These are phyloP conservation scores for Globisporangium carolinianum DNA, from an alignment of 352 stramenopile species.

Conservation along the genomic window DNA sequence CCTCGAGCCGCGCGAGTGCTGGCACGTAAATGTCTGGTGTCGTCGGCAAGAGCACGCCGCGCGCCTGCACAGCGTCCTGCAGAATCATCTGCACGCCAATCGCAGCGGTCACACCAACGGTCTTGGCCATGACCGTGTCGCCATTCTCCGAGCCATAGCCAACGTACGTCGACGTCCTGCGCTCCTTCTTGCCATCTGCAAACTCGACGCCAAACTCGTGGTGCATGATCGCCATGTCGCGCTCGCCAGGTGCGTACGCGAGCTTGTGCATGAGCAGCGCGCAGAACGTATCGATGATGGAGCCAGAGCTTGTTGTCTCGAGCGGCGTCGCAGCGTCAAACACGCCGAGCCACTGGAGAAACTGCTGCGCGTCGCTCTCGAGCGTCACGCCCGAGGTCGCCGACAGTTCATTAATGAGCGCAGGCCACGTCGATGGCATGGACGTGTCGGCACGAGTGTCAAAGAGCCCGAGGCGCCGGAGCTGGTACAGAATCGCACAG, in stretches of 20 bases:
- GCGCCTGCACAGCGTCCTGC: constrained; percentile 72
- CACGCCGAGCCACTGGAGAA: constrained; percentile 75
- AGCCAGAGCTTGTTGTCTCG: constrained; percentile 27
- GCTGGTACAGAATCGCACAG: constrained; percentile 86
- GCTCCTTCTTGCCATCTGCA: constrained; percentile 76
- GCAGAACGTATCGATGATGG: constrained; percentile 83
- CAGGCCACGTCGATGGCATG: constrained; percentile 68
- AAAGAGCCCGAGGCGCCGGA: constrained; percentile 89
- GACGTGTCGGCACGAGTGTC: constrained; percentile 46
- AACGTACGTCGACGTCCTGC: constrained; percentile 87
- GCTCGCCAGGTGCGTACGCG: constrained; percentile 83
- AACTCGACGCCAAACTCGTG: constrained; percentile 86
- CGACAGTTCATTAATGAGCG: constrained; percentile 67
- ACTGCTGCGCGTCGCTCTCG: constrained; percentile 47
- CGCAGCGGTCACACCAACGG: constrained; percentile 91
- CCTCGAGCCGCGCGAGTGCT: constrained; percentile 75
- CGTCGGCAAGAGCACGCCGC: constrained; percentile 87
- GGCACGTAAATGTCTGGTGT: constrained; percentile 88
- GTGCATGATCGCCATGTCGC: constrained; percentile 95
- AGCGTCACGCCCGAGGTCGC: constrained; percentile 26
- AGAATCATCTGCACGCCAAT: constrained; percentile 93
- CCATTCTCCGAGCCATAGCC: constrained; percentile 87
- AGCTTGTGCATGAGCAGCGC: constrained; percentile 86
- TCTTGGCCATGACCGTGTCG: constrained; percentile 95
- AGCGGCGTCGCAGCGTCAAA: constrained; percentile 47